Conservation (phyloP, 129 eudicot genomes). For the Apium graveolens region DNA sequence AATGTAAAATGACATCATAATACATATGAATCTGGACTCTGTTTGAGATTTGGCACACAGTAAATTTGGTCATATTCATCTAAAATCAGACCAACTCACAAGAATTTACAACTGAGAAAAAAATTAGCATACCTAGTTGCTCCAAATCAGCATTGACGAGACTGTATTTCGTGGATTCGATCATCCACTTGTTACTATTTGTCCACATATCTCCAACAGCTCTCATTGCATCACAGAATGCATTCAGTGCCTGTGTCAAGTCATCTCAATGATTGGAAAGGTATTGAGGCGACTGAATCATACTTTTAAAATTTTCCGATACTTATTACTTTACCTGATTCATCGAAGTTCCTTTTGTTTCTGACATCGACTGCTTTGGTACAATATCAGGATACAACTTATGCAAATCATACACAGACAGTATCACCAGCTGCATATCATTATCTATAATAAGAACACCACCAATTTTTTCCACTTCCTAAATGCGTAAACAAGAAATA, state of each 20-base stretch:
- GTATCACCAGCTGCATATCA: slow-evolving; percentile 50
- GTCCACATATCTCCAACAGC: slow-evolving; percentile 64
- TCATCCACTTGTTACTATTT: slow-evolving; percentile 54
- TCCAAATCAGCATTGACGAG: slow-evolving; percentile 36
- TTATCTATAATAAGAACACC: neutral
- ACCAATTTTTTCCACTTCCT: neutral
- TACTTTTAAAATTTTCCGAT: neutral
- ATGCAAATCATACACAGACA: slow-evolving; percentile 58
- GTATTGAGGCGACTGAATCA: neutral
- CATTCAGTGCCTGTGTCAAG: slow-evolving; percentile 43
- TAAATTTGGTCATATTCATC: neutral
- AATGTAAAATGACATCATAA: neutral
- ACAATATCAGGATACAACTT: slow-evolving; percentile 44
- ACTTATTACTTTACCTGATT: slow-evolving; percentile 38
- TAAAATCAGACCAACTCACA: neutral
- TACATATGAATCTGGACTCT: neutral
- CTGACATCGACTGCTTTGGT: slow-evolving; percentile 25
- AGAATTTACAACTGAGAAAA: neutral
- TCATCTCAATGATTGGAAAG: neutral
- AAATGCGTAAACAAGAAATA: neutral
- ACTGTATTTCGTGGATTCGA: slow-evolving; percentile 30
- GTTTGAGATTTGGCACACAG: neutral
- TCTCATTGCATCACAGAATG: slow-evolving; percentile 62
- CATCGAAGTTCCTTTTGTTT: slow-evolving; percentile 34
- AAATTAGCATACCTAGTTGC: slow-evolving; percentile 42